Evolutionary conservation across 345 rosid species (phyloP).

Genomic region (Euclidium syriacum): DNA sequence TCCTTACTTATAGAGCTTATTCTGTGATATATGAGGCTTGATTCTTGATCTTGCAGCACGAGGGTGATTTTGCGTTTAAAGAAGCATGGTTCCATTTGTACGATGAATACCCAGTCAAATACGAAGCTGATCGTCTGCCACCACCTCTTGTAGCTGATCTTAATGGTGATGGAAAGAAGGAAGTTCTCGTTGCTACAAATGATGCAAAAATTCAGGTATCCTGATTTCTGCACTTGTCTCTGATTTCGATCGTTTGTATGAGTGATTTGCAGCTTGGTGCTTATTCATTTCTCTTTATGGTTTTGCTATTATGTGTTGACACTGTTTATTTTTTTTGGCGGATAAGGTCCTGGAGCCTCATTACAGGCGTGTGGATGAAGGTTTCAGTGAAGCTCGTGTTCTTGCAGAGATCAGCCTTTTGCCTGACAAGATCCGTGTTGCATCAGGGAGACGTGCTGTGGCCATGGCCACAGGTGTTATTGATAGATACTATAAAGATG

Average conservation of each 20-base stretch:
- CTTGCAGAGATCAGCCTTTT: constrained; percentile 54
- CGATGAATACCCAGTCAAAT: constrained; percentile 82
- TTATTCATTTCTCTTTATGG: neutral
- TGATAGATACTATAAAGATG: constrained; percentile 56
- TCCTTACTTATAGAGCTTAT: neutral
- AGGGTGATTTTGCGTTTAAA: constrained; percentile 91
- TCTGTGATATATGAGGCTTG: neutral
- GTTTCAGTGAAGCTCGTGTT: constrained; percentile 86
- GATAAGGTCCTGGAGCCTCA: constrained; percentile 83
- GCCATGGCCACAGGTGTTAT: constrained; percentile 95
- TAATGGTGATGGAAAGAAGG: constrained; percentile 91
- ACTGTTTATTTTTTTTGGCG: constrained; percentile 2
- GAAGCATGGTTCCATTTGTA: constrained; percentile 90
- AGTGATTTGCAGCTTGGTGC: neutral
- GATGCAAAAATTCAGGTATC: constrained; percentile 93
- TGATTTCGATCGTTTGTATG: neutral
- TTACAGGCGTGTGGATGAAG: constrained; percentile 74
- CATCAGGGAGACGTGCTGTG: constrained; percentile 81
- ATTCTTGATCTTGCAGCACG: constrained; percentile 46
- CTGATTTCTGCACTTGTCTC: neutral
- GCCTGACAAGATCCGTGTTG: constrained; percentile 85
- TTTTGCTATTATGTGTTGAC: neutral
- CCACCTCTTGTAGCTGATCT: constrained; percentile 90
- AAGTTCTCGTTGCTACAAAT: constrained; percentile 83
- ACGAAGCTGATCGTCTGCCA: constrained; percentile 88